Evolutionary conservation across 192 early-diverging fungal genomes (phyloP).

Genomic region (Lobosporangium transversale): DNA sequence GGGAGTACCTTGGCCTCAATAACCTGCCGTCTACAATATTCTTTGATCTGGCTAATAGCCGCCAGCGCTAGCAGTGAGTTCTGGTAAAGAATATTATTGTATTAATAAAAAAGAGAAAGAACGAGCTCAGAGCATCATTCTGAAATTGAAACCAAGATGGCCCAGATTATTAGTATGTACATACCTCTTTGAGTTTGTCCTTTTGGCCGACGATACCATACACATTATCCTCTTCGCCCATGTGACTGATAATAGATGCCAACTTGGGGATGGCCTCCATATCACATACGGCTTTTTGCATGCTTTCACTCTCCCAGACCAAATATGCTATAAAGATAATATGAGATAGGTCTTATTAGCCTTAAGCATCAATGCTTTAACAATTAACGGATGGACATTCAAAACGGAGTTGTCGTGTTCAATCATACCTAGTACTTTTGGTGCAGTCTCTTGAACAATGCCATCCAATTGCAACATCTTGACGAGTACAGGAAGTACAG

Average conservation of each 20-base stretch:
- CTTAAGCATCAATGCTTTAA: not conserved
- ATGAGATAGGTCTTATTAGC: not conserved
- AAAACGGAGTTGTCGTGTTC: not conserved
- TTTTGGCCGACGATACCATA: constrained; percentile 57
- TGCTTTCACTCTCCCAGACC: constrained; percentile 72
- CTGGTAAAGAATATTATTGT: too few relatives aligned
- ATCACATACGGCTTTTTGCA: constrained; percentile 82
- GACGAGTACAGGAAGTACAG: constrained; percentile 75
- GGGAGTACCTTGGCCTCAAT: constrained; percentile 83
- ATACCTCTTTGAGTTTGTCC: constrained; percentile 75
- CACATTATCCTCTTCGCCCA: constrained; percentile 52
- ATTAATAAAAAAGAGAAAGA: not conserved
- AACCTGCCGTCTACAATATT: constrained; percentile 77
- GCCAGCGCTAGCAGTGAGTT: constrained; percentile 76
- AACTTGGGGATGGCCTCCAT: constrained; percentile 75
- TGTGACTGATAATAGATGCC: constrained; percentile 63
- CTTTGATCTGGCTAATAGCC: constrained; percentile 73
- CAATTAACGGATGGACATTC: not conserved
- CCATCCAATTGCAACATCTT: constrained; percentile 70
- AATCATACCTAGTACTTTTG: constrained; percentile 63
- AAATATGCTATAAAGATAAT: constrained; percentile 62
- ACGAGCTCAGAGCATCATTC: not conserved
- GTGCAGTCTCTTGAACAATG: constrained; percentile 71
- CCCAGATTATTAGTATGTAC: too few relatives aligned
- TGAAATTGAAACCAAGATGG: too few relatives aligned